Percentiles rank a stretch among this genome's conserved stretches.
phyloP scores from a whole-genome alignment of 2,329 filamentous ascomycete genomes.

The Metarhizium guizhouense region DNA sequence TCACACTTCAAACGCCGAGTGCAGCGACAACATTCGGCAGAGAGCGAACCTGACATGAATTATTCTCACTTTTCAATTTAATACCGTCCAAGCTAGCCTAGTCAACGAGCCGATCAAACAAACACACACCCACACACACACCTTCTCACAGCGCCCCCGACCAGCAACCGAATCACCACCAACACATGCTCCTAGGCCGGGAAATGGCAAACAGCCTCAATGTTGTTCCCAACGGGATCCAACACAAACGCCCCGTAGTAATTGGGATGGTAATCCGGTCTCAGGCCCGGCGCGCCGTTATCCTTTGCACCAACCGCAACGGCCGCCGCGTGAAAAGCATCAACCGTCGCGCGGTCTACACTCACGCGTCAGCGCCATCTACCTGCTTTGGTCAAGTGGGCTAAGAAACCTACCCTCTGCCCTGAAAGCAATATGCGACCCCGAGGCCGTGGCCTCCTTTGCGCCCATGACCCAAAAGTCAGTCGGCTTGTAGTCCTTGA shows the following conservation, averaged over 20 bases:
- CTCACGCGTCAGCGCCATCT: background rate
- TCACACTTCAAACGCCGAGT: too few species aligned
- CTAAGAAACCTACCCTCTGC: slow-evolving; percentile 17
- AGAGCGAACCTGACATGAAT: too few species aligned
- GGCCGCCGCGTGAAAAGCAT: slow-evolving; percentile 32
- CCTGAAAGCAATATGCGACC: slow-evolving; percentile 21
- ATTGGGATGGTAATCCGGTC: slow-evolving; percentile 31
- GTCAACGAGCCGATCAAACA: too few species aligned
- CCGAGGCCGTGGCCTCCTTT: slow-evolving; percentile 6
- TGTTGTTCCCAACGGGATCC: slow-evolving; percentile 43
- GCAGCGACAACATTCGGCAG: too few species aligned
- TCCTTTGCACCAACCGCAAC: slow-evolving; percentile 34
- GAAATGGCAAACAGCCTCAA: slow-evolving; percentile 31
- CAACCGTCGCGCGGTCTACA: slow-evolving; percentile 30
- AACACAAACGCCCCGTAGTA: slow-evolving; percentile 44
- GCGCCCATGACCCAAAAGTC: slow-evolving; percentile 23
- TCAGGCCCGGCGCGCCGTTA: slow-evolving; percentile 38
- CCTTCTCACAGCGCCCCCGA: too few species aligned
- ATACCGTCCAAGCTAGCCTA: too few species aligned
- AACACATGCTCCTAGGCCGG: background rate
- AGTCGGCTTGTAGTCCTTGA: slow-evolving; percentile 11
- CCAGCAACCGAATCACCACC: too few species aligned
- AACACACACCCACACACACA: too few species aligned
- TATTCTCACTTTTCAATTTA: too few species aligned
- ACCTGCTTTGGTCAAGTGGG: background rate